phyloP scores from a whole-genome alignment of 2,329 filamentous ascomycete species.

The Thermothelomyces thermophilus region DNA sequence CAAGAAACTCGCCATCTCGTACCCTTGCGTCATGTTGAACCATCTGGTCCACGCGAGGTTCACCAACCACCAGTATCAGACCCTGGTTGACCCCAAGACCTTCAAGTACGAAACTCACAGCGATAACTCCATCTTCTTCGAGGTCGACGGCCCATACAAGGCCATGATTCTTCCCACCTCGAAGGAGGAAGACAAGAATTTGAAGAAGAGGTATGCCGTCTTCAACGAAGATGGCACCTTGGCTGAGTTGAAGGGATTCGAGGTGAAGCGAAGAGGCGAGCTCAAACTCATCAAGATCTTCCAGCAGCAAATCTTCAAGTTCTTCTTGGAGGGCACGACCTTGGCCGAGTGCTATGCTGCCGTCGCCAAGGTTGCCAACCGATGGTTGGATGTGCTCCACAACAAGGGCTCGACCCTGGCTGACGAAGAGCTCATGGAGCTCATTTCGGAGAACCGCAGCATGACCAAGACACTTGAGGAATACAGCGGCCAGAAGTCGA shows the following conservation, averaged over 20 bases:
- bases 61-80: slow-evolving; percentile 97
- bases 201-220: slow-evolving; percentile 98
- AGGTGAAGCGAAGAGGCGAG: slow-evolving; percentile 94
- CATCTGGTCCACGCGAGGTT: slow-evolving; percentile 91
- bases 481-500: slow-evolving; percentile 92
- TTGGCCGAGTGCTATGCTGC: slow-evolving; percentile 83
- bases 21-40: slow-evolving; percentile 98
- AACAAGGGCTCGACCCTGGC: slow-evolving; percentile 82
- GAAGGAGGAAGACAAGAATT: slow-evolving; percentile 97
- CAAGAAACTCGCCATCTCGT: slow-evolving; percentile 94
- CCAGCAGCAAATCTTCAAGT: slow-evolving; percentile 98
- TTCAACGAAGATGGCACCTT: slow-evolving; percentile 97
- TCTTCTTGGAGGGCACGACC: slow-evolving; percentile 88
- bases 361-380: slow-evolving; percentile 90
- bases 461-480: slow-evolving; percentile 97
- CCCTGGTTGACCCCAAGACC: slow-evolving; percentile 66
- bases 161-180: slow-evolving; percentile 97
- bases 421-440: slow-evolving; percentile 94
- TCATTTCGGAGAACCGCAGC: slow-evolving; percentile 99
- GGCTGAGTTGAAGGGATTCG: slow-evolving; percentile 94
- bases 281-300: slow-evolving; percentile 99
- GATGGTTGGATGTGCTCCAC: slow-evolving; percentile 92
- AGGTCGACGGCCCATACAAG: slow-evolving; percentile 94
- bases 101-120: slow-evolving; percentile 95
- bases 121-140: slow-evolving; percentile 99